Conservation (phyloP, 306 rosid genomes). For the Inga leiocalycina region DNA sequence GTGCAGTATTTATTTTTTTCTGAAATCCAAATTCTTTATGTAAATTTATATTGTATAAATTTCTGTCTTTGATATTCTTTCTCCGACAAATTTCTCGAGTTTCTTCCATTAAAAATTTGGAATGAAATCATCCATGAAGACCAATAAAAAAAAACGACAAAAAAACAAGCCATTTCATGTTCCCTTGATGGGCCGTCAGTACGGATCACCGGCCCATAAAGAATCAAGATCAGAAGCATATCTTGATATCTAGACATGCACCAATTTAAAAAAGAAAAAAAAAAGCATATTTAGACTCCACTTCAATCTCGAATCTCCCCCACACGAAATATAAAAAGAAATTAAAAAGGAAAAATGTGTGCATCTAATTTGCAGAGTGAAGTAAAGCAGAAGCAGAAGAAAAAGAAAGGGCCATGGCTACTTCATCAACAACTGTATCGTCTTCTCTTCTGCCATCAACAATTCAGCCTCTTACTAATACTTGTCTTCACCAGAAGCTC, state of each 20-base stretch:
- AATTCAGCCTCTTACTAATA: slow-evolving; percentile 4
- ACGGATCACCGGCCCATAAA: background rate
- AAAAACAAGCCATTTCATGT: background rate
- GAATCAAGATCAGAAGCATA: background rate
- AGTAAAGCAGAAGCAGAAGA: background rate
- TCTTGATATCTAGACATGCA: no score
- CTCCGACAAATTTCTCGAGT: background rate
- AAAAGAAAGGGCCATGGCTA: slow-evolving; percentile 48
- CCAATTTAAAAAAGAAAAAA: no score
- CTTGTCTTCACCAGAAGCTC: slow-evolving; percentile 31
- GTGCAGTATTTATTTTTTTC: background rate
- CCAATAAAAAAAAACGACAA: no score
- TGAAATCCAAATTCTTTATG: background rate
- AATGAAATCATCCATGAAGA: no score
- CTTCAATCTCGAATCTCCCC: slow-evolving; percentile 1
- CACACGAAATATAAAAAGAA: slow-evolving; percentile 1
- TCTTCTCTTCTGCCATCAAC: slow-evolving; percentile 54
- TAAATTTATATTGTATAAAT: background rate
- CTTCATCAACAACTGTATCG: slow-evolving; percentile 47
- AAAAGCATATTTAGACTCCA: background rate
- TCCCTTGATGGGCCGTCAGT: background rate
- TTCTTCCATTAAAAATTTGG: background rate
- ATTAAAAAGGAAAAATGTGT: background rate
- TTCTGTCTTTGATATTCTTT: background rate
- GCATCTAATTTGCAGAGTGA: slow-evolving; percentile 35